Evolutionary conservation across 345 rosid species (phyloP).

Genomic region (Sonneratia caseolaris): DNA sequence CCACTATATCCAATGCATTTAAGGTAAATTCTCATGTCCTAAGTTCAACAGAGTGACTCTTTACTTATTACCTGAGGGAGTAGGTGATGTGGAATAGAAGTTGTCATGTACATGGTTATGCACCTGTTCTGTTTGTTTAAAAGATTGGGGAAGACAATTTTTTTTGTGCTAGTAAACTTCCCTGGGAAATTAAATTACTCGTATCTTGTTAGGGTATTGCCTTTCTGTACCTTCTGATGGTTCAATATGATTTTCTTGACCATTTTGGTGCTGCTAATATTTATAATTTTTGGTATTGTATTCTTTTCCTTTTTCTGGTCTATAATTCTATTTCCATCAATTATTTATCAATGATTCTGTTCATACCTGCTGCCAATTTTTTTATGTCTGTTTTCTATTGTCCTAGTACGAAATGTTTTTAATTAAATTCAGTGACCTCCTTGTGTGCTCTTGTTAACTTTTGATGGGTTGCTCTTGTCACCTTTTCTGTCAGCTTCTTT

Average conservation of each 20-base stretch:
- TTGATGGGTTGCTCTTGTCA: not conserved
- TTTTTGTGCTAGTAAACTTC: not conserved
- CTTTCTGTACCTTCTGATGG: not conserved
- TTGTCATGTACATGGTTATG: not conserved
- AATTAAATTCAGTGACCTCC: not conserved
- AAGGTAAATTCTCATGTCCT: constrained; percentile 39
- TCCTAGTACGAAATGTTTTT: not conserved
- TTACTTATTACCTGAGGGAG: not conserved
- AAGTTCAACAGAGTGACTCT: not conserved
- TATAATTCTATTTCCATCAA: not conserved
- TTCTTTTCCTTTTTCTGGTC: not conserved
- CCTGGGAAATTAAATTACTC: not conserved
- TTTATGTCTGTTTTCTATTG: not conserved
- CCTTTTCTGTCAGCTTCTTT: constrained; percentile 52
- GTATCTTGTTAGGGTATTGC: not conserved
- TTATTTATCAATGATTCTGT: no score
- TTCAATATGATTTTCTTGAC: not conserved
- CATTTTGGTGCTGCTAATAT: not conserved
- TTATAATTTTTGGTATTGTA: not conserved
- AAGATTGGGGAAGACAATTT: not conserved
- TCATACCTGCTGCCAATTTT: no score
- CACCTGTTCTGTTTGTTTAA: not conserved
- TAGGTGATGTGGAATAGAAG: not conserved
- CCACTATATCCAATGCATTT: constrained; percentile 82
- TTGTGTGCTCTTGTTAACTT: not conserved